Conservation (phyloP, 345 rosid genomes). For the Turnera subulata region DNA sequence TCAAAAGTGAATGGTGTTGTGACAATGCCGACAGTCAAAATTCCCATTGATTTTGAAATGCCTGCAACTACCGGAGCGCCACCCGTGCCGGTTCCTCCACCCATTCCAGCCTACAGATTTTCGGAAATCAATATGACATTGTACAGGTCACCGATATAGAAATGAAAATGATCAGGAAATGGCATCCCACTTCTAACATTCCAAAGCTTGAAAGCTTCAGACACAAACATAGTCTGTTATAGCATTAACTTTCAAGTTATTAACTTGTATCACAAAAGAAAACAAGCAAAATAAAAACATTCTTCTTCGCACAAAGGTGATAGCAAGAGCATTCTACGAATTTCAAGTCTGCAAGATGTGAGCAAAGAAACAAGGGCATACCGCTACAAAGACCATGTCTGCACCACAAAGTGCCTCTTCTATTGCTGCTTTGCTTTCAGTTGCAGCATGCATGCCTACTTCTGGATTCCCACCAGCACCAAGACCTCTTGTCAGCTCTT, state of each 20-base stretch:
- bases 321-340: too few species aligned
- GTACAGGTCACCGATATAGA: conserved; percentile 2
- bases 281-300: too few species aligned
- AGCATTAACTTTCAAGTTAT: too few species aligned
- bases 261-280: too few species aligned
- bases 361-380: conserved; percentile 41
- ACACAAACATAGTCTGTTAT: too few species aligned
- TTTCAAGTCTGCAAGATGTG: too few species aligned
- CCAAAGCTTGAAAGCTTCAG: too few species aligned
- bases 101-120: conserved; percentile 95
- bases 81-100: conserved; percentile 98
- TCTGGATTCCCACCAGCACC: conserved; percentile 99
- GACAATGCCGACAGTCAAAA: conserved; percentile 91
- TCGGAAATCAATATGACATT: conserved; percentile 20
- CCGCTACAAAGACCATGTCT: conserved; percentile 97
- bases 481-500: conserved; percentile 93
- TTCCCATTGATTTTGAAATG: conserved; percentile 91
- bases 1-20: conserved; percentile 99
- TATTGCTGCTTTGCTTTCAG: conserved; percentile 77
- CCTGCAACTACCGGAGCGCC: conserved; percentile 96
- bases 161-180: too few species aligned
- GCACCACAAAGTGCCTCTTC: conserved; percentile 89
- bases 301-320: too few species aligned
- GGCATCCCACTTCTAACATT: too few species aligned
- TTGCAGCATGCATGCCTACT: conserved; percentile 95